Evolutionary conservation across 768 basidiomycete species (phyloP).

Genomic region (Calocybe gangraenosa): DNA sequence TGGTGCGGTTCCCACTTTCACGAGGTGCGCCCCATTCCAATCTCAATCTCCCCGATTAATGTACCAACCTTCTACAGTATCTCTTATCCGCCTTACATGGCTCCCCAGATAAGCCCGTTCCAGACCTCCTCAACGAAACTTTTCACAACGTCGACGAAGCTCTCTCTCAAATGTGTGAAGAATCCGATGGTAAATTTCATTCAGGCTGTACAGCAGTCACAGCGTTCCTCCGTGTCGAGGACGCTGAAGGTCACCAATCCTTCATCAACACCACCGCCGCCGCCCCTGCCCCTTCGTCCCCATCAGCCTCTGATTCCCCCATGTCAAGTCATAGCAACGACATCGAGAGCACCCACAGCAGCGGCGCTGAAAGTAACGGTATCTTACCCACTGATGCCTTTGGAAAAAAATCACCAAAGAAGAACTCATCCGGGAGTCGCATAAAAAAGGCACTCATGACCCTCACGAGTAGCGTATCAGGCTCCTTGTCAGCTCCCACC

Average conservation of each 20-base stretch:
- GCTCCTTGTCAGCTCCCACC: constrained; percentile 24
- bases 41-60: no score
- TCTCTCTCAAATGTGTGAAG: constrained; percentile 80
- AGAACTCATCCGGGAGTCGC: constrained; percentile 42
- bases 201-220: constrained; percentile 97
- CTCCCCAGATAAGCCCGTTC: constrained; percentile 58
- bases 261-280: constrained; percentile 40
- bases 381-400: constrained; percentile 28
- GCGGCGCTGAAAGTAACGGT: constrained; percentile 37
- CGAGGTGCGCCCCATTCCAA: constrained; percentile 64
- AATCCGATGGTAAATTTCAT: constrained; percentile 88
- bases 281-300: constrained; percentile 24
- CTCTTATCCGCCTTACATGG: constrained; percentile 67
- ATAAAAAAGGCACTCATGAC: constrained; percentile 54
- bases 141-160: constrained; percentile 89
- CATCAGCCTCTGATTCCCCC: constrained; percentile 31
- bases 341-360: constrained; percentile 35
- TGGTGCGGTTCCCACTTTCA: constrained; percentile 99
- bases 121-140: constrained; percentile 88
- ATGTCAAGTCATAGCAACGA: constrained; percentile 28
- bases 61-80: constrained; percentile 30
- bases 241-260: constrained; percentile 65
- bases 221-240: constrained; percentile 91
- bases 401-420: constrained; percentile 25
- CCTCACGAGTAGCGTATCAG: constrained; percentile 32